These are phyloP conservation scores for Pseudogymnoascus sp. DNA, from an alignment of 2,329 filamentous ascomycete species.

Conservation along the genomic window DNA sequence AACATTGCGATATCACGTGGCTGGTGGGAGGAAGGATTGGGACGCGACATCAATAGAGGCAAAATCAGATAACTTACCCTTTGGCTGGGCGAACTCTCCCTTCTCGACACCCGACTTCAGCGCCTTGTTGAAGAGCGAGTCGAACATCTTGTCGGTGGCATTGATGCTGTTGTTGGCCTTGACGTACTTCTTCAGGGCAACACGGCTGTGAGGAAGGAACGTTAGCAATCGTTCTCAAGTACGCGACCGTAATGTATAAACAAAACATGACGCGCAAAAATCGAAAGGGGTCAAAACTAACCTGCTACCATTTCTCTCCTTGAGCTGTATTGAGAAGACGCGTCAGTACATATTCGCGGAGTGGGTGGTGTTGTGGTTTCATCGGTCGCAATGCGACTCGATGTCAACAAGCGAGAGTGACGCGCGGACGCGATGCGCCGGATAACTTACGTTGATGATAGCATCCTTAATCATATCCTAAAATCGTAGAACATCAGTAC, in stretches of 20 bases:
- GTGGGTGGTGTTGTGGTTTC: slow-evolving; percentile 11
- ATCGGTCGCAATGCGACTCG: slow-evolving; percentile 12
- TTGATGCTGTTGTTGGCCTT: slow-evolving; percentile 60
- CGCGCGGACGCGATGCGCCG: slow-evolving; percentile 35
- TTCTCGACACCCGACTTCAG: slow-evolving; percentile 59
- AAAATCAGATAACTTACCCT: slow-evolving; percentile 48
- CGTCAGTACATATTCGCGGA: slow-evolving; percentile 23
- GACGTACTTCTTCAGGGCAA: slow-evolving; percentile 69
- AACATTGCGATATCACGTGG: neutral
- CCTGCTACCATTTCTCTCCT: slow-evolving; percentile 64
- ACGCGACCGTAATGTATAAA: slow-evolving; percentile 4
- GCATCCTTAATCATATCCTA: slow-evolving; percentile 64
- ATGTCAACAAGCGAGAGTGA: slow-evolving; percentile 10
- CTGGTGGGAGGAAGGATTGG: slow-evolving; percentile 1
- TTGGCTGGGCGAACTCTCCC: slow-evolving; percentile 61
- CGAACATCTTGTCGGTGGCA: slow-evolving; percentile 50
- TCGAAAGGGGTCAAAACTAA: slow-evolving; percentile 36
- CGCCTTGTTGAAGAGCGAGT: slow-evolving; percentile 61
- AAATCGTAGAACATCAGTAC: neutral
- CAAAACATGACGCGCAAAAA: slow-evolving; percentile 6
- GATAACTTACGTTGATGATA: slow-evolving; percentile 59
- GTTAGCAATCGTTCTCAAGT: slow-evolving; percentile 25
- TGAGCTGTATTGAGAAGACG: slow-evolving; percentile 44
- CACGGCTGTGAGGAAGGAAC: slow-evolving; percentile 37
- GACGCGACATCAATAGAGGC: neutral